Base-by-base conservation (phyloP, 1,139 yeast genomes). In the Magnusiomyces ingens region DNA sequence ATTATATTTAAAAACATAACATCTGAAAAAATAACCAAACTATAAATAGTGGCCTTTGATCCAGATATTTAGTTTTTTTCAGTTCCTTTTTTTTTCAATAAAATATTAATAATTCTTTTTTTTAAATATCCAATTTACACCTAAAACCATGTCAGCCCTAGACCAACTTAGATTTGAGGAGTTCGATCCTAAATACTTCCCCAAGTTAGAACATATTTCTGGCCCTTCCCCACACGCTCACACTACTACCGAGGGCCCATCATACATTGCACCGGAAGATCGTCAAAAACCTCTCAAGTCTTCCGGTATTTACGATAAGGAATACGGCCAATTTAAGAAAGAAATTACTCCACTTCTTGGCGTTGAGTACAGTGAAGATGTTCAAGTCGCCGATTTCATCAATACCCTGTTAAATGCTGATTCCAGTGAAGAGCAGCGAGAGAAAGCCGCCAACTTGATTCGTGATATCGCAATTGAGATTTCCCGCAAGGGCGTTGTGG, bases 401-500 rank as follows among this genome's bases (percentile, higher is more conserved):
- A 46, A 51, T n/a, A 22, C 47, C 2, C 19, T 13, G 21, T 29
- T 44, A 5, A 36, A 44, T 18, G 37, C 21, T n/a, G 15, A 12
- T n/a, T 35, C 47, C 2, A 13, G 36, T 5, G 47, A 44, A 44
- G 47, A 44, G 13, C 18, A 10, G 19, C 47, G 49, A n/a, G 29
- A 38, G 32, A 77, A 79, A 60, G 80, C 82, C 63, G 74, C 72
- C 41, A 63, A 69, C 54, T 71, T 70, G 48, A 64, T 72, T 53
- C 70, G 69, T 48, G 89, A 84, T 59, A 74, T 84, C 58, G 87
- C 89, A 0, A 72, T 82, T 45, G 72, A 77, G 21, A 81, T 80
- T 42, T 84, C 85, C 22, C 78, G 80, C 67, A 75, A 86, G 60
- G 89, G 89, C 49, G 84, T 83, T 50, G 82, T 81, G 37, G 78